Evolutionary conservation across 2,329 filamentous ascomycete species (phyloP), one percentile per base, ranked within the genome.

Genomic region (Alternaria sp.): DNA sequence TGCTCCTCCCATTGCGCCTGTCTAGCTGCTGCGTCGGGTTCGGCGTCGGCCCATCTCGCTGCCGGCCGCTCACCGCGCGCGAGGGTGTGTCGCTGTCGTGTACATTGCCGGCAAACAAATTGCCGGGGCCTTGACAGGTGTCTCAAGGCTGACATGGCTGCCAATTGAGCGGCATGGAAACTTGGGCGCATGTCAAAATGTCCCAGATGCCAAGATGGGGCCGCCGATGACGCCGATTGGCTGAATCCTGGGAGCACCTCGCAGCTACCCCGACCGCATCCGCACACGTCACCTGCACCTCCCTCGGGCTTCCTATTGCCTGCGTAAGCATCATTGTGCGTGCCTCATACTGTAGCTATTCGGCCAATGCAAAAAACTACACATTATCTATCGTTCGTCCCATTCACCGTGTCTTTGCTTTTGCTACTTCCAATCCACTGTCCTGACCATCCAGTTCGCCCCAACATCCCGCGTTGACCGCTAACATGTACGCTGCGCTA

Each of bases 401-500:
- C 24, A 36, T 41, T 17, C 51, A 39, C 23, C 23, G 56, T 62
- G 60, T 41, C 37, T 44, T 34, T 36, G 45, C n/a, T 37, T 36
- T 45, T 44, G 37, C 23, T 60, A 3, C 40, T 34, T 14, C 29
- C 28, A 9, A 39, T 46, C 10, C 41, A 24, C 34, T 46, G 44
- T 33, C 26, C 52, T 59, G 13, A 42, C 24, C 33, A 24, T 49
- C 14, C 49, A 46, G 45, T 51, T 49, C 24, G 23, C 37, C 44
- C 21, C 33, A 21, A 39, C 51, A 50, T 29, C 36, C 44, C 14
- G 21, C 40, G 33, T 49, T 51, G 23, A 39, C 51, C 42, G 24
- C 54, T 59, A 60, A 53, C 51, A 82, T 84, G 76, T 84, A 84
- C 71, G 82, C 85, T 23, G 80, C 82, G 61, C 76, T 90, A 13